phyloP scores from a whole-genome alignment of 768 basidiomycete genomes.

The Galerina sulciceps region DNA sequence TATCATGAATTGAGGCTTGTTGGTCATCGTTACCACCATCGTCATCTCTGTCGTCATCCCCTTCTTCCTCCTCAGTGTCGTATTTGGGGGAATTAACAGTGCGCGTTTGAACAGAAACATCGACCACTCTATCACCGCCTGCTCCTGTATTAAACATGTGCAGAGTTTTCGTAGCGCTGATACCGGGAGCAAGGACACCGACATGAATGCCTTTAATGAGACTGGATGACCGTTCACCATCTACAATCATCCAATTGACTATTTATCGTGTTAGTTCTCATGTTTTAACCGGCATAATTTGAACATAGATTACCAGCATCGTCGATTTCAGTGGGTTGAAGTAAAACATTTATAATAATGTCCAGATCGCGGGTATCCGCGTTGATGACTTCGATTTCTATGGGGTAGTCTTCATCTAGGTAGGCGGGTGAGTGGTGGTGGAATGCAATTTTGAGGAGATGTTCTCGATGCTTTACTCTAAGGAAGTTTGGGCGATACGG shows the following conservation, averaged over 20 bases:
- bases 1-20: constrained; percentile 30
- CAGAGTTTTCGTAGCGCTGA: constrained; percentile 62
- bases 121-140: constrained; percentile 73
- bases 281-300: neutral
- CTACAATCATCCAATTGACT: constrained; percentile 68
- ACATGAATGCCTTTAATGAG: constrained; percentile 76
- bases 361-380: constrained; percentile 72
- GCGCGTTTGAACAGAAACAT: constrained; percentile 78
- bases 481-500: neutral
- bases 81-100: constrained; percentile 26
- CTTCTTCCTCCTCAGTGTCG: constrained; percentile 21
- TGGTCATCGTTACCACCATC: constrained; percentile 23
- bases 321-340: constrained; percentile 82
- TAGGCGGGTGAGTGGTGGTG: constrained; percentile 72
- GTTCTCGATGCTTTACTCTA: constrained; percentile 69
- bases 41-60: constrained; percentile 17
- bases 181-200: constrained; percentile 65
- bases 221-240: constrained; percentile 65
- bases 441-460: constrained; percentile 57
- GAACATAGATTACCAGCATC: constrained; percentile 56
- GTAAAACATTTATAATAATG: constrained; percentile 69
- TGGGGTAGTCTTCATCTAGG: constrained; percentile 77
- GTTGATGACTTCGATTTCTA: constrained; percentile 73
- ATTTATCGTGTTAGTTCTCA: neutral
- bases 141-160: constrained; percentile 64